A percentile compares a stretch with the other conserved stretches of the same genome.
Evolutionary conservation across 2,329 filamentous ascomycete genomes (phyloP).

Genomic region (Pseudogymnoascus destructans): DNA sequence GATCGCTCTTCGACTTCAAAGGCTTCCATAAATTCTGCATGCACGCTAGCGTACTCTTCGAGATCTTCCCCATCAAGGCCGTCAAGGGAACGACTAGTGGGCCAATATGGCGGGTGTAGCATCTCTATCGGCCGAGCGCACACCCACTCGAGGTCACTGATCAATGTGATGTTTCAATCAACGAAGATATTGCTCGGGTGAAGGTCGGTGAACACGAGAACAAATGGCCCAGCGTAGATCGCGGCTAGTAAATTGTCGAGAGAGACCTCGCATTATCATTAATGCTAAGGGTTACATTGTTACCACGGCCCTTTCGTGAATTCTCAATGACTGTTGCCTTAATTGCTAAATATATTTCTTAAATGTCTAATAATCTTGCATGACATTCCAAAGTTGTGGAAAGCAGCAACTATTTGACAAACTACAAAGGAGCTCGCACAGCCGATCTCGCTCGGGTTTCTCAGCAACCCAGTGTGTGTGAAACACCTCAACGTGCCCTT

Average conservation of each 20-base stretch:
- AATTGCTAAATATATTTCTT: background rate
- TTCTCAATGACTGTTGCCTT: background rate
- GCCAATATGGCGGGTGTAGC: conserved; percentile 24
- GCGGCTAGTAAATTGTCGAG: conserved; percentile 16
- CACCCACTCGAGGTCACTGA: conserved; percentile 28
- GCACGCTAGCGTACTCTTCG: conserved; percentile 12
- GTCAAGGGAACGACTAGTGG: conserved; percentile 17
- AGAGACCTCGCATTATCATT: background rate
- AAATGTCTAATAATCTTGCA: background rate
- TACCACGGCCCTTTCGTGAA: background rate
- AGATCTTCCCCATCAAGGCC: conserved; percentile 13
- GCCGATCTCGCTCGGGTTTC: background rate
- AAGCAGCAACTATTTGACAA: background rate
- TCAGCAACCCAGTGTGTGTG: background rate
- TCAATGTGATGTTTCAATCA: conserved; percentile 25
- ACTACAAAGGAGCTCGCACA: background rate
- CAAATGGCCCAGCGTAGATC: conserved; percentile 26
- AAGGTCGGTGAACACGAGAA: conserved; percentile 28
- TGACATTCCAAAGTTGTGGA: background rate
- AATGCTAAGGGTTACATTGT: background rate
- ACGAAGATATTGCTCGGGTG: conserved; percentile 30
- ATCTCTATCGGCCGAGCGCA: conserved; percentile 24
- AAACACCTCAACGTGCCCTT: background rate
- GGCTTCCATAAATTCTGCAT: conserved; percentile 16
- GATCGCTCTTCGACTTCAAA: conserved; percentile 17